Percentiles rank a stretch among this genome's conserved stretches.
These are phyloP conservation scores for Erysimum pusillum DNA, from an alignment of 441 rosid genomes.

Conservation along the genomic window DNA sequence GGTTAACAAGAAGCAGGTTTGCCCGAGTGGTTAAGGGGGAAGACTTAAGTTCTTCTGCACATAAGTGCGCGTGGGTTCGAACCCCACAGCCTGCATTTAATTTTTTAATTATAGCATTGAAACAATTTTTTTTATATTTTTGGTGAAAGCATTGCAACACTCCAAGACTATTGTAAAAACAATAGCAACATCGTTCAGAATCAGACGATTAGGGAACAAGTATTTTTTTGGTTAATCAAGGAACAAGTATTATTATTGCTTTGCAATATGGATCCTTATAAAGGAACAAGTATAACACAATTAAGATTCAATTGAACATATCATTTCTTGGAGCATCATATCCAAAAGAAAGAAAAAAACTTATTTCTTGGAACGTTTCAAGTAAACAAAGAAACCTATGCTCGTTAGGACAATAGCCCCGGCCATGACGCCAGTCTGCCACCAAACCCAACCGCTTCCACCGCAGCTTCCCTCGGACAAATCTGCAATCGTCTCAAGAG, in stretches of 20 bases:
- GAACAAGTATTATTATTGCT: not conserved
- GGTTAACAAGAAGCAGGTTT: slow-evolving; percentile 54
- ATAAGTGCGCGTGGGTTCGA: slow-evolving; percentile 98
- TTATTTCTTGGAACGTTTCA: slow-evolving; percentile 46
- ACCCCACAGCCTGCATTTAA: slow-evolving; percentile 84
- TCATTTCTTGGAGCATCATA: slow-evolving; percentile 38
- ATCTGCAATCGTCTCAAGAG: slow-evolving; percentile 21
- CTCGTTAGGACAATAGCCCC: slow-evolving; percentile 42
- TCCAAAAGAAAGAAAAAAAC: too few relatives aligned
- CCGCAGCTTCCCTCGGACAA: slow-evolving; percentile 13
- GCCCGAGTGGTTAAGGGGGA: slow-evolving; percentile 99
- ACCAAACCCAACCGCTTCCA: slow-evolving; percentile 19
- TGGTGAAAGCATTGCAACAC: too few relatives aligned
- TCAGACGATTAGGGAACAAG: not conserved
- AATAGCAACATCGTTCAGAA: not conserved
- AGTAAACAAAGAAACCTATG: slow-evolving; percentile 36
- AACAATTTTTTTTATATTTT: too few relatives aligned
- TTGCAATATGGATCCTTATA: slow-evolving; percentile 1
- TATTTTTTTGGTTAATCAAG: not conserved
- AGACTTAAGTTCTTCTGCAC: slow-evolving; percentile 98
- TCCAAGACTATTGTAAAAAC: not conserved
- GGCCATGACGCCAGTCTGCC: slow-evolving; percentile 22
- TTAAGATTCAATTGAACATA: not conserved
- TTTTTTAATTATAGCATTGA: too few relatives aligned
- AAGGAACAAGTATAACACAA: not conserved